Percentiles rank a stretch among this genome's conserved stretches.
phyloP scores from a whole-genome alignment of 129 eudicot genomes.

The Flaveria sonorensis region DNA sequence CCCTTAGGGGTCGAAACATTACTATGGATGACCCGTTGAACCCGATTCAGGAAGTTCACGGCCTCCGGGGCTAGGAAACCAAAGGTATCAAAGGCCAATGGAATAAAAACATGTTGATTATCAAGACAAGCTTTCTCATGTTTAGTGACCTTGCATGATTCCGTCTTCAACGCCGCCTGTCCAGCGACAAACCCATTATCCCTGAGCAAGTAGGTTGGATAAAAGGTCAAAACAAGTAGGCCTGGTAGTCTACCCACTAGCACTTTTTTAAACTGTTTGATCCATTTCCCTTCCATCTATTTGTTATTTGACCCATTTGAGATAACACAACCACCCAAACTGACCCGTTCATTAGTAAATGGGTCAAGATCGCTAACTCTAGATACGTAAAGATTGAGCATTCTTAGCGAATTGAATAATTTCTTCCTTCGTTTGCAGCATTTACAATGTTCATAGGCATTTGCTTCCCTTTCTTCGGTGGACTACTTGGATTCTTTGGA shows the following conservation, averaged over 20 bases:
- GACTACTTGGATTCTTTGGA: conserved; percentile 72
- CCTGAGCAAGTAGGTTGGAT: background rate
- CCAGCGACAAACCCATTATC: too few relatives aligned
- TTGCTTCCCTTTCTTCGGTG: conserved; percentile 66
- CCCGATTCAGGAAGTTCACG: too few relatives aligned
- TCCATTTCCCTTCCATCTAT: background rate
- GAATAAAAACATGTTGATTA: too few relatives aligned
- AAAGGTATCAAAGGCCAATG: too few relatives aligned
- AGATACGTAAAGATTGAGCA: background rate
- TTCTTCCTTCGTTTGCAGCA: conserved; percentile 40
- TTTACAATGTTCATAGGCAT: conserved; percentile 65
- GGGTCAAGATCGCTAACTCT: background rate
- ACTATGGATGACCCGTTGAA: too few relatives aligned
- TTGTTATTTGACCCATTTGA: background rate
- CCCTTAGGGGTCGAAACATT: too few relatives aligned
- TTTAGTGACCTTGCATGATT: too few relatives aligned
- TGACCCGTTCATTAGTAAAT: background rate
- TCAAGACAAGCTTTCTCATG: too few relatives aligned
- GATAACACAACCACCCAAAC: background rate
- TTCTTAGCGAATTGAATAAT: background rate
- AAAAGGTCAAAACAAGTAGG: background rate
- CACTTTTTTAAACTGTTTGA: background rate
- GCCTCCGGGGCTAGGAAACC: too few relatives aligned
- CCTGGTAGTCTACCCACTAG: background rate
- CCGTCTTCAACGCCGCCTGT: too few relatives aligned